Evolutionary conservation across 805 yeast species (phyloP).

Genomic region (Nakazawaea wickerhamii): DNA sequence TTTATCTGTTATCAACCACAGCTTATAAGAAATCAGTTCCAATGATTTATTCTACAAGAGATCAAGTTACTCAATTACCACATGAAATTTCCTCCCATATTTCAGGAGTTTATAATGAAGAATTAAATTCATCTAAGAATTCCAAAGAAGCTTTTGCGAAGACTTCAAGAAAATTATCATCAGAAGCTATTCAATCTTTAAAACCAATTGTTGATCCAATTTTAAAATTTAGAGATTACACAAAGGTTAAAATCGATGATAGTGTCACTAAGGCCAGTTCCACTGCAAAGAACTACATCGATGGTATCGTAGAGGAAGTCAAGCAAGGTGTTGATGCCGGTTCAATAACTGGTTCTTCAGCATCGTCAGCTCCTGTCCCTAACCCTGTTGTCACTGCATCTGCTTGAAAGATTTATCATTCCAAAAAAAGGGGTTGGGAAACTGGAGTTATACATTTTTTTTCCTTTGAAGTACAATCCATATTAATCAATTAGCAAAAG

Average conservation of each 20-base stretch:
- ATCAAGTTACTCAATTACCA: slow-evolving; percentile 13
- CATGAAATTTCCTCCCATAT: slow-evolving; percentile 25
- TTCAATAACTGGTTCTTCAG: slow-evolving; percentile 3
- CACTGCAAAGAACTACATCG: slow-evolving; percentile 17
- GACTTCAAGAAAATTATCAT: slow-evolving; percentile 31
- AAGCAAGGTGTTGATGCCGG: slow-evolving; percentile 12
- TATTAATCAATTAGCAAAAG: too few relatives aligned
- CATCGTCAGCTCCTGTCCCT: not conserved
- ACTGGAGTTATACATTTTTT: not conserved
- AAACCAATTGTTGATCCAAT: slow-evolving; percentile 26
- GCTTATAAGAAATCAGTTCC: slow-evolving; percentile 25
- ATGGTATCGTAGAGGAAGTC: slow-evolving; percentile 19
- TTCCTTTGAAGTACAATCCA: too few relatives aligned
- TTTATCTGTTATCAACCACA: slow-evolving; percentile 19
- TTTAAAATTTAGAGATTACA: slow-evolving; percentile 13
- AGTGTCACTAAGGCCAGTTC: slow-evolving; percentile 15
- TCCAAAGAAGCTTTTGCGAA: slow-evolving; percentile 28
- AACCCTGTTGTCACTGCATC: slow-evolving; percentile 11
- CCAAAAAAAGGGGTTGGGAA: too few relatives aligned
- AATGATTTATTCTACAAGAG: slow-evolving; percentile 16
- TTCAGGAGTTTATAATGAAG: slow-evolving; percentile 23
- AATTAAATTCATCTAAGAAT: slow-evolving; percentile 19
- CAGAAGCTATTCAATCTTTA: slow-evolving; percentile 27
- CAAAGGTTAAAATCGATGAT: slow-evolving; percentile 3
- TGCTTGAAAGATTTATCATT: slow-evolving; percentile 8